Percentiles rank a stretch among this genome's conserved stretches.
Evolutionary conservation across 306 rosid genomes (phyloP).

Genomic region (Rubus idaeus): DNA sequence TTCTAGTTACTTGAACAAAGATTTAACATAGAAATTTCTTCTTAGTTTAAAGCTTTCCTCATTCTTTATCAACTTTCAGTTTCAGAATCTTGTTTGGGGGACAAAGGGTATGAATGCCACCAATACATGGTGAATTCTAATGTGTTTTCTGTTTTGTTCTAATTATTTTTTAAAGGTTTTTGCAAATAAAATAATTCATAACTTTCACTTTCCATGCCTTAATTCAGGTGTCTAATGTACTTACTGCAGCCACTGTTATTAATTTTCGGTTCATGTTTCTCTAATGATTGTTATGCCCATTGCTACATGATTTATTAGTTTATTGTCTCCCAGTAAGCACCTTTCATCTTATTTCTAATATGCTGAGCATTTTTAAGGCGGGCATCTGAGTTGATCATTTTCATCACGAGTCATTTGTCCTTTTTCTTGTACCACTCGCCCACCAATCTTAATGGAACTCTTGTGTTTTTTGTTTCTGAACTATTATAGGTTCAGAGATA

Average conservation of each 20-base stretch:
- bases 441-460: slow-evolving; percentile 20
- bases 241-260: slow-evolving; percentile 1
- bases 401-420: neutral
- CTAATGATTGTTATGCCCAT: slow-evolving; percentile 3
- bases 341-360: neutral
- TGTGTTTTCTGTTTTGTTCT: neutral
- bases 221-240: slow-evolving; percentile 5
- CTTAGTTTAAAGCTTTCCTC: neutral
- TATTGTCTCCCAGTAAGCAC: slow-evolving; percentile 4
- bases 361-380: neutral
- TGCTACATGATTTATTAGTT: neutral
- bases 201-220: neutral
- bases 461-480: slow-evolving; percentile 8
- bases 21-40: neutral
- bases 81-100: neutral
- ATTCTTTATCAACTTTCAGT: neutral
- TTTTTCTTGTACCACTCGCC: neutral
- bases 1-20: neutral
- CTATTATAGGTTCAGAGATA: slow-evolving; percentile 32
- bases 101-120: neutral
- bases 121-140: neutral
- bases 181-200: neutral
- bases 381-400: neutral
- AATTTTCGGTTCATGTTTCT: slow-evolving; percentile 5
- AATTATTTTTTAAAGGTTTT: neutral